Evolutionary conservation across 129 eudicot species (phyloP), one percentile per base, ranked within the genome.

Genomic region (Escallonia rubra): DNA sequence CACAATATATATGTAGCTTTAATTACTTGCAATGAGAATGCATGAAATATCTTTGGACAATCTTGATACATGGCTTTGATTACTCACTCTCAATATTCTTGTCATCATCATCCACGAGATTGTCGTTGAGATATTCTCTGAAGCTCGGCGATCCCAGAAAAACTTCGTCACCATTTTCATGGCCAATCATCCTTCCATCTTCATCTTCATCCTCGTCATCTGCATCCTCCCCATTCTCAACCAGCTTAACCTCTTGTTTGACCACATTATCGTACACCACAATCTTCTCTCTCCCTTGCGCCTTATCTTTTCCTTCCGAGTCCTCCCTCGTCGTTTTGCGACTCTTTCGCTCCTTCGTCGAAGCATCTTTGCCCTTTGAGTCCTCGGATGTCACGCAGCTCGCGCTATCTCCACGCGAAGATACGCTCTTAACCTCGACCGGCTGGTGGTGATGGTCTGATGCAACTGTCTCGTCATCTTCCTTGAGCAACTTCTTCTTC

Each of bases 101-200:
- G 16, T 59, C 60, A 56, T 48, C 70, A 5, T 46, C 50, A 53
- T 54, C 43, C 13, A 39, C 39, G 10, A 23, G 34, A 23, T 12
- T 53, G 54, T 61, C 65, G 6, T 14, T 51, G 57, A 40, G 63
- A 63, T 69, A 76, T 11, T 69, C 65, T 65, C 81, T 62, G 57
- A 76, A 76, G 23, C 81, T 76, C 8, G 81, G 80, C 2, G 80
- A 75, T 8, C 80, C 72, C 13, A 58, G 65, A 50, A 12, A 51
- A 15, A 39, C 61, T 46, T 9, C 2, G 6, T 46, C 8, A 10
- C 55, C 42, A 14, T 10, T 34, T 13, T 13, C 48, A 47, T 57
- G 43, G 5, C 64, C 52, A 0, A 13, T 47, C 69, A 41, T 69
- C 57, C 68, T 64, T 67, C 51, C 79, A 44, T 67, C 79, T 44